Base-by-base conservation (phyloP, 2,329 filamentous ascomycete species). In the Elsinoe necatrix region DNA sequence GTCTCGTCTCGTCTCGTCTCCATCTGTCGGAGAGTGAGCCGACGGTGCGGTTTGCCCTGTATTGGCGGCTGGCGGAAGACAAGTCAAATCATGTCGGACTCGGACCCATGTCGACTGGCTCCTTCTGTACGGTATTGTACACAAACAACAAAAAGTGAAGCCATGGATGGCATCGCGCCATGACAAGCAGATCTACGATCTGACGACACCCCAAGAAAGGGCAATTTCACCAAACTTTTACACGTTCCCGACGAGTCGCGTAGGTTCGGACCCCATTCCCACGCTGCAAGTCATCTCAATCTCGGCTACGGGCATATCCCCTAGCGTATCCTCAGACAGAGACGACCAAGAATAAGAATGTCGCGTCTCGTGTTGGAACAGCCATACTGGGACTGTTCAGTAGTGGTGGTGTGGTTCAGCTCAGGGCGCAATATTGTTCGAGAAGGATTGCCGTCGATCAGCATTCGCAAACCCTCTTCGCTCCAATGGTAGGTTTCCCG, bases 231-330 rank as follows among this genome's bases (percentile, higher is more conserved):
- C 27, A 29, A 25, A 25, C 23, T 14, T 47, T n/a, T n/a, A 47
- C 42, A 50, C n/a, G 25, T 50, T 31, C 45, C n/a, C 25, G 29
- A 25, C 45, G 45, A 50, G 45, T 50, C 45, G 45, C 45, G 45
- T 50, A 37, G 34, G 34, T 37, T 37, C 34, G 14, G 34, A 14
- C 21, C n/a, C 43, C 3, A 25, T 5, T 25, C 43, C 43, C 14
- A 25, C 18, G 21, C 48, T 52, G 48, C 31, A 52, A 39, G 48
- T 52, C 48, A 52, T 52, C 12, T 50, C 45, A 31, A 52, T 52
- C 48, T 35, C 48, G 29, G 29, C 29, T 39, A 23, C 48, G 48
- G 48, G 29, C 29, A 29, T 23, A 39, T 39, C 48, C 48, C 25
- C 41, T 52, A 52, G 48, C 48, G 48, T 34, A 29, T 37, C 34